A percentile compares a stretch with the other conserved stretches of the same genome.
Evolutionary conservation across 306 rosid species (phyloP).

Genomic region (Vachellia collinsii): DNA sequence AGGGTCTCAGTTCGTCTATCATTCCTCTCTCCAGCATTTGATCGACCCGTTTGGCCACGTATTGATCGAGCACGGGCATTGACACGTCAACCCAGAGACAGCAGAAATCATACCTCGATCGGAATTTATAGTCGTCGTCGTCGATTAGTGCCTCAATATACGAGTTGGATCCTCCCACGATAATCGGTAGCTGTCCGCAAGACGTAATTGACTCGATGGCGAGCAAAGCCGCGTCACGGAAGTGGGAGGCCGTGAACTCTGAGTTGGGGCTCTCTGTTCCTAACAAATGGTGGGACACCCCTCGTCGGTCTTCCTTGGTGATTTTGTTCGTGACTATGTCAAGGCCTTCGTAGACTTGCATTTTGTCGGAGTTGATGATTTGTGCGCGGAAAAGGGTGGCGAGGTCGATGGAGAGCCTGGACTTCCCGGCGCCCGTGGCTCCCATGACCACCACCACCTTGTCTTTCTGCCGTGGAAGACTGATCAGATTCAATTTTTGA

Average conservation of each 20-base stretch:
- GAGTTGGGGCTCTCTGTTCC: slow-evolving; percentile 56
- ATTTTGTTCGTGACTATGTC: slow-evolving; percentile 81
- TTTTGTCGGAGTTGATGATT: slow-evolving; percentile 89
- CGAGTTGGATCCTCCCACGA: slow-evolving; percentile 92
- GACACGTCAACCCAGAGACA: slow-evolving; percentile 82
- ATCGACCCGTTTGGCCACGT: slow-evolving; percentile 64
- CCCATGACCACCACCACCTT: slow-evolving; percentile 84
- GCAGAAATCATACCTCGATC: slow-evolving; percentile 61
- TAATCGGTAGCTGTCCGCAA: slow-evolving; percentile 59
- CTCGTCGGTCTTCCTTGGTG: slow-evolving; percentile 63
- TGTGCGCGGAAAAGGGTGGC: slow-evolving; percentile 64
- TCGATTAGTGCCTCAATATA: slow-evolving; percentile 74
- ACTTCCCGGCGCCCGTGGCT: slow-evolving; percentile 88
- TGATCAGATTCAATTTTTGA: slow-evolving; percentile 38
- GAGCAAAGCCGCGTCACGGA: slow-evolving; percentile 46
- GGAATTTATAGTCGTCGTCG: slow-evolving; percentile 49
- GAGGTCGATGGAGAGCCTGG: slow-evolving; percentile 74
- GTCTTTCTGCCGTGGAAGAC: slow-evolving; percentile 51
- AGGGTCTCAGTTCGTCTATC: slow-evolving; percentile 57
- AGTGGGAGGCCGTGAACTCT: slow-evolving; percentile 60
- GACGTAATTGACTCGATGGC: slow-evolving; percentile 51
- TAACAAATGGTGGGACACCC: slow-evolving; percentile 76
- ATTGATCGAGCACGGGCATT: slow-evolving; percentile 47
- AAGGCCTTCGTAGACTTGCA: slow-evolving; percentile 80
- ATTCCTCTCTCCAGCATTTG: slow-evolving; percentile 67